phyloP scores from a whole-genome alignment of 1,284 basidiomycete genomes.

The Hymenochaete sp. region DNA sequence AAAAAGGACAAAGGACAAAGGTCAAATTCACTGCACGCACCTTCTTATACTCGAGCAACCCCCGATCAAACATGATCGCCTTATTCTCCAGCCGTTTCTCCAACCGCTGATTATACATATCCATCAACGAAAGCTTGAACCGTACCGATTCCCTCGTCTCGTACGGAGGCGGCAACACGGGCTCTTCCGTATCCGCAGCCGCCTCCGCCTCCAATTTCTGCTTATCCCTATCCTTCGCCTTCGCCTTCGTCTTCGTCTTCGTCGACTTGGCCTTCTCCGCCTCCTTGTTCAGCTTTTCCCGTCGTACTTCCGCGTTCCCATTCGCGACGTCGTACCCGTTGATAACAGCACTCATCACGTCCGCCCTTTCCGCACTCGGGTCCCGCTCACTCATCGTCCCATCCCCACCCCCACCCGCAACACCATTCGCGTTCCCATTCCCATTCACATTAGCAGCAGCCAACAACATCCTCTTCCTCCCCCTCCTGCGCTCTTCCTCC shows the following conservation, averaged over 20 bases:
- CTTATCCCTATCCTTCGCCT: conserved; percentile 24
- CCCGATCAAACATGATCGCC: conserved; percentile 88
- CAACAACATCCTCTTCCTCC: conserved; percentile 38
- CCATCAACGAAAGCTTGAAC: conserved; percentile 84
- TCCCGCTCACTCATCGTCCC: too few species aligned
- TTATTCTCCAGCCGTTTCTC: conserved; percentile 84
- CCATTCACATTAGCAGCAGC: conserved; percentile 9
- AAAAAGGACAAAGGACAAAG: too few species aligned
- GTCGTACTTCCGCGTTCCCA: conserved; percentile 17
- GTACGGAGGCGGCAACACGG: conserved; percentile 60
- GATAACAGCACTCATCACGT: conserved; percentile 19
- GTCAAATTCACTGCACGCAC: too few species aligned
- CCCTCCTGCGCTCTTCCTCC: conserved; percentile 48
- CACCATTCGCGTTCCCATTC: conserved; percentile 22
- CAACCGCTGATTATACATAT: conserved; percentile 91
- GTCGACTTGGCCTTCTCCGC: conserved; percentile 37
- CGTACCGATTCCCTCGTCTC: conserved; percentile 86
- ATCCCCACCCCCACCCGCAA: conserved; percentile 12
- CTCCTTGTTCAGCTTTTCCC: conserved; percentile 30
- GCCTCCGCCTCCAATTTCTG: conserved; percentile 39
- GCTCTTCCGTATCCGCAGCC: conserved; percentile 52
- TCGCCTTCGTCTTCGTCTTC: conserved; percentile 34
- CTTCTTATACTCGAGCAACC: conserved; percentile 90
- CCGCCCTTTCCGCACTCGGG: conserved; percentile 14
- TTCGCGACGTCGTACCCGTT: conserved; percentile 17